A percentile compares a stretch with the other conserved stretches of the same genome.
Evolutionary conservation across 2,329 filamentous ascomycete genomes (phyloP).

Genomic region (Stachybotrys elegans): DNA sequence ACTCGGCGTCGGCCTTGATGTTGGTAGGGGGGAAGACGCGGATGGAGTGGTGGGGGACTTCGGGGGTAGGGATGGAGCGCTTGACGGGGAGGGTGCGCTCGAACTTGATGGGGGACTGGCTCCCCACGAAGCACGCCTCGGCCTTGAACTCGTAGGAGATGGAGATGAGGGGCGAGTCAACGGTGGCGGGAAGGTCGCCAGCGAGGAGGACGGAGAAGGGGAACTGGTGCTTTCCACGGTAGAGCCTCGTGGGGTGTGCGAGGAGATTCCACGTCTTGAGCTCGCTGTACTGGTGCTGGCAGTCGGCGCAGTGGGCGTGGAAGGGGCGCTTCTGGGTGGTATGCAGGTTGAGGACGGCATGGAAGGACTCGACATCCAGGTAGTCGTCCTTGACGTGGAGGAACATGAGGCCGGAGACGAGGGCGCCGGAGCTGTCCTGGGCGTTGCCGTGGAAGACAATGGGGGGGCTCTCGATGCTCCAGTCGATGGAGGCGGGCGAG

Average conservation of each 20-base stretch:
- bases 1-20: conserved; percentile 78
- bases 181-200: conserved; percentile 80
- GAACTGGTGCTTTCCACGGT: conserved; percentile 63
- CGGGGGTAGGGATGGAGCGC: conserved; percentile 69
- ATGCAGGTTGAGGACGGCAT: conserved; percentile 65
- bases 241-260: conserved; percentile 45
- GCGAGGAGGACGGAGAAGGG: conserved; percentile 85
- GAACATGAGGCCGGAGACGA: conserved; percentile 79
- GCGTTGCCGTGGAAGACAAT: conserved; percentile 76
- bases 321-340: conserved; percentile 79
- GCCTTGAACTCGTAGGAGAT: conserved; percentile 78
- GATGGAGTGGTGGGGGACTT: conserved; percentile 80
- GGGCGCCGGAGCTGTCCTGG: conserved; percentile 71
- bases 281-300: conserved; percentile 65
- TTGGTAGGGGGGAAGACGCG: conserved; percentile 96
- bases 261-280: conserved; percentile 78
- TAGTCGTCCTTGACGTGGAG: conserved; percentile 64
- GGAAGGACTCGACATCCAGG: conserved; percentile 66
- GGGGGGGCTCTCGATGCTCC: conserved; percentile 78
- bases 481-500: conserved; percentile 40
- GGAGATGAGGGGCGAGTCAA: conserved; percentile 65
- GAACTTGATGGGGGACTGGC: conserved; percentile 46
- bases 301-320: conserved; percentile 71
- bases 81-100: conserved; percentile 66
- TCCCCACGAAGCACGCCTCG: conserved; percentile 47